Conservation (phyloP, 345 rosid species). For the Aethionema arabicum region DNA sequence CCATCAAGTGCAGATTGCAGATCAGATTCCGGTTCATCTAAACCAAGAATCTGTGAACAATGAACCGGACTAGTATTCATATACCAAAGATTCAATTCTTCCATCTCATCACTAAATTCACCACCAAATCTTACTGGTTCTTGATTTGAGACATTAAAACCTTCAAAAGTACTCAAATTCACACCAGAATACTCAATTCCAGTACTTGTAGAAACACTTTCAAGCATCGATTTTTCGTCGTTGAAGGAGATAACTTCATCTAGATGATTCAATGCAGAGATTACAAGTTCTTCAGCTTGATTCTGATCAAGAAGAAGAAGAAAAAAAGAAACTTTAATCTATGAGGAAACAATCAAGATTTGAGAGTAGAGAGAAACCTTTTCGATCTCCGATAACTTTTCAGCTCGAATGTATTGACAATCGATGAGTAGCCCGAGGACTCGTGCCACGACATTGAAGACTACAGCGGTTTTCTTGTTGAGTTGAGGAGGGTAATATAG, state of each 20-base stretch:
- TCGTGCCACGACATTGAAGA: constrained; percentile 90
- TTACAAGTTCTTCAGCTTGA: constrained; percentile 66
- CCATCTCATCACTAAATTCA: constrained; percentile 36
- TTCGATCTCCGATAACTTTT: constrained; percentile 75
- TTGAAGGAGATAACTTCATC: constrained; percentile 63
- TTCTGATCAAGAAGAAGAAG: constrained; percentile 46
- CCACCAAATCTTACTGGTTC: constrained; percentile 33
- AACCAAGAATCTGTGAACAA: constrained; percentile 47
- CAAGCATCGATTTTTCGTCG: constrained; percentile 54
- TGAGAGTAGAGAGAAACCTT: constrained; percentile 44
- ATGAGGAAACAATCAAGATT: no score
- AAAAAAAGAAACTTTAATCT: neutral
- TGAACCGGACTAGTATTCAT: constrained; percentile 46
- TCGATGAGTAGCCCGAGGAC: constrained; percentile 74
- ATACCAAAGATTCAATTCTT: constrained; percentile 64
- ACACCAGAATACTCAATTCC: constrained; percentile 64
- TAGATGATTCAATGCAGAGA: constrained; percentile 65
- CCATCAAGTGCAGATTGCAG: constrained; percentile 60
- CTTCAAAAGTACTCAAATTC: constrained; percentile 55
- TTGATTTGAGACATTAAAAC: constrained; percentile 53
- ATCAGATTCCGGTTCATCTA: constrained; percentile 56
- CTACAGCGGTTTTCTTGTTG: constrained; percentile 73
- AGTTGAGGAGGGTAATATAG: constrained; percentile 57
- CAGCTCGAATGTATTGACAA: constrained; percentile 57
- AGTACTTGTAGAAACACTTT: constrained; percentile 30